A percentile compares a stretch with the other conserved stretches of the same genome.
Conservation (phyloP, 2,329 filamentous ascomycete genomes). For the Fusarium concolor region DNA sequence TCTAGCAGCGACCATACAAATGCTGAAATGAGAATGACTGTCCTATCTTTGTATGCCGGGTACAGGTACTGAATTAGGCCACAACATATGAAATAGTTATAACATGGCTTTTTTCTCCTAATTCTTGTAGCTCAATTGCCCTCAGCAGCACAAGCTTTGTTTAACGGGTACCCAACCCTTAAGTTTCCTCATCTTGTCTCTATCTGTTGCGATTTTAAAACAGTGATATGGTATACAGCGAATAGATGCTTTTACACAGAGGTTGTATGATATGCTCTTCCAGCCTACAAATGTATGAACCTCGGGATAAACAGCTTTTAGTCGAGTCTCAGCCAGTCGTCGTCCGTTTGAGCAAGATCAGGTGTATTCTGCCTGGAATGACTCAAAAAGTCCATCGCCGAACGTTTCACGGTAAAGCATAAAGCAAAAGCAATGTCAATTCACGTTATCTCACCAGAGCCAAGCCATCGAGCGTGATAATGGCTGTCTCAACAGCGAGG, state of each 20-base stretch:
- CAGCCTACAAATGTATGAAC: neutral
- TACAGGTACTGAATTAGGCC: neutral
- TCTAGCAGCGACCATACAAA: neutral
- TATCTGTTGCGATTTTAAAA: neutral
- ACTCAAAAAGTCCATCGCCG: slow-evolving; percentile 19
- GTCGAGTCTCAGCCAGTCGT: neutral
- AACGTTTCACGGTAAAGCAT: slow-evolving; percentile 6
- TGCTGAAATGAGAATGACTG: neutral
- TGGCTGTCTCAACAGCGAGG: neutral
- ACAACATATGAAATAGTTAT: neutral
- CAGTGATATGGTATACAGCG: neutral
- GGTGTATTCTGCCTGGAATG: slow-evolving; percentile 30
- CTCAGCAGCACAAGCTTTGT: neutral
- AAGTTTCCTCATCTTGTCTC: neutral
- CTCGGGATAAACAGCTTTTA: neutral
- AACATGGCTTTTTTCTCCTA: neutral
- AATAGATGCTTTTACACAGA: neutral
- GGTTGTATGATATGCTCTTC: neutral
- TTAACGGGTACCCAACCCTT: neutral
- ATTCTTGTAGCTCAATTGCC: neutral
- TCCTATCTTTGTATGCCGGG: neutral
- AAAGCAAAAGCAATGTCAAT: slow-evolving; percentile 4
- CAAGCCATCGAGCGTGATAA: slow-evolving; percentile 22
- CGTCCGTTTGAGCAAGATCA: neutral
- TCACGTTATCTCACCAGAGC: slow-evolving; percentile 33